Base-by-base conservation (phyloP, 2,329 filamentous ascomycete species). In the Chaetomiaceae sp. region DNA sequence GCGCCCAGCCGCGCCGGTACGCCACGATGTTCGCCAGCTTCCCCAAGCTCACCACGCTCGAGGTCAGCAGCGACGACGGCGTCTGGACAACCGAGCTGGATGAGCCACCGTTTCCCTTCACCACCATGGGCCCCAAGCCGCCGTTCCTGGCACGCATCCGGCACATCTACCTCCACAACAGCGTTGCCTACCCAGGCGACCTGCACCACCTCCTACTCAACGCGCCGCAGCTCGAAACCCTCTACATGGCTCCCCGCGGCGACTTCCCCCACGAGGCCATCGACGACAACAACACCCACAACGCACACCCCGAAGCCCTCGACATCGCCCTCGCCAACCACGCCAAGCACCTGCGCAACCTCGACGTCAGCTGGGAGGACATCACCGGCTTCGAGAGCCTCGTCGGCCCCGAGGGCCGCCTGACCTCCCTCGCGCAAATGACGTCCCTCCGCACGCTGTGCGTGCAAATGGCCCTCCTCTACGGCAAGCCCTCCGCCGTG, bases 311-410 rank as follows among this genome's bases (percentile, higher is more conserved):
- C 2, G 58, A 62, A 12, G 48, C 59, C 23, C 54, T 66, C 9
- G 62, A 66, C 53, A 47, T 49, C 14, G 64, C 58, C 1, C 51
- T 66, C 9, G 40, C 34, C 11, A 19, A 47, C 2, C 57, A 61
- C 50, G 59, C 52, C 38, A 52, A 54, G 23, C 47, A 61, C 38
- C 61, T 66, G 11, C 57, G 57, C 43, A 57, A 60, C 31, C 58
- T 66, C 25, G 64, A 66, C 45, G 51, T 66, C 11, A 58, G 44
- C 46, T 66, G 63, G 62, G 56, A 55, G n/a, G 59, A 62, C 55
- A 54, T 56, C 33, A 22, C 25, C n/a, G 59, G 58, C 33, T 57
- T 55, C 40, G 54, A 58, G 17, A 31, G 36, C 14, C 47, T 60
- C 14, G 55, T 65, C 25, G 62, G 64, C 17, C 53, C 59, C 2